These are phyloP conservation scores for Xylaria sp. DNA, from an alignment of 2,329 filamentous ascomycete genomes.

Conservation along the genomic window DNA sequence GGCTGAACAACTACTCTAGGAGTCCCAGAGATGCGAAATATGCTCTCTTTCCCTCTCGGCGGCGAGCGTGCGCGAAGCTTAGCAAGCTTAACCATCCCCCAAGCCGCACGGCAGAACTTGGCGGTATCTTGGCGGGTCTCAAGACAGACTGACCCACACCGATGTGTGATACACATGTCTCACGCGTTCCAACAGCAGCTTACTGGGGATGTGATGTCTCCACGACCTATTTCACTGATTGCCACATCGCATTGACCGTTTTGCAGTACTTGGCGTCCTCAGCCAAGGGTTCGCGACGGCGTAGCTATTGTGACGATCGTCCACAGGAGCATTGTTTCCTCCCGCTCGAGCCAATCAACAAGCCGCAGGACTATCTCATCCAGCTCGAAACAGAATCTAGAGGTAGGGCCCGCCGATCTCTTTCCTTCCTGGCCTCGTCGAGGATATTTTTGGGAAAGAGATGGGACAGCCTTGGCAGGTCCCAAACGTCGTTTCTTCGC, in stretches of 20 bases:
- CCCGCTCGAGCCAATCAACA: slow-evolving; percentile 7
- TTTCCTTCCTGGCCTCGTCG: slow-evolving; percentile 25
- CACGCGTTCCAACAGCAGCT: slow-evolving; percentile 28
- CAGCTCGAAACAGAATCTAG: neutral
- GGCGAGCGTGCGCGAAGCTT: slow-evolving; percentile 2
- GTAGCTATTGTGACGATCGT: slow-evolving; percentile 26
- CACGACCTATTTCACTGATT: slow-evolving; percentile 23
- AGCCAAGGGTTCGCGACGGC: slow-evolving; percentile 40
- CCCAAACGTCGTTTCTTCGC: slow-evolving; percentile 30
- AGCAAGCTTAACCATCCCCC: neutral
- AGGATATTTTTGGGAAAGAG: slow-evolving; percentile 36
- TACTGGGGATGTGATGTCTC: neutral
- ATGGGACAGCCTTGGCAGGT: slow-evolving; percentile 39
- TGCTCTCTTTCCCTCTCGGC: neutral
- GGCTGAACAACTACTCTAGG: slow-evolving; percentile 1
- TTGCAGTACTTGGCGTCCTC: slow-evolving; percentile 39
- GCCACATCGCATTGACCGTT: slow-evolving; percentile 40
- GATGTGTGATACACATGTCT: slow-evolving; percentile 33
- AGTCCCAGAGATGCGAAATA: neutral
- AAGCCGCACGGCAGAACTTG: slow-evolving; percentile 19
- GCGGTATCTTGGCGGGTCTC: slow-evolving; percentile 46
- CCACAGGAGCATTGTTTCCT: slow-evolving; percentile 29
- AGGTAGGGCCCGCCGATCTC: slow-evolving; percentile 21
- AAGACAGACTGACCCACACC: slow-evolving; percentile 43
- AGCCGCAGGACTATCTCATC: slow-evolving; percentile 30